Evolutionary conservation across 768 basidiomycete species (phyloP).

Genomic region (Polyporus arcularius): DNA sequence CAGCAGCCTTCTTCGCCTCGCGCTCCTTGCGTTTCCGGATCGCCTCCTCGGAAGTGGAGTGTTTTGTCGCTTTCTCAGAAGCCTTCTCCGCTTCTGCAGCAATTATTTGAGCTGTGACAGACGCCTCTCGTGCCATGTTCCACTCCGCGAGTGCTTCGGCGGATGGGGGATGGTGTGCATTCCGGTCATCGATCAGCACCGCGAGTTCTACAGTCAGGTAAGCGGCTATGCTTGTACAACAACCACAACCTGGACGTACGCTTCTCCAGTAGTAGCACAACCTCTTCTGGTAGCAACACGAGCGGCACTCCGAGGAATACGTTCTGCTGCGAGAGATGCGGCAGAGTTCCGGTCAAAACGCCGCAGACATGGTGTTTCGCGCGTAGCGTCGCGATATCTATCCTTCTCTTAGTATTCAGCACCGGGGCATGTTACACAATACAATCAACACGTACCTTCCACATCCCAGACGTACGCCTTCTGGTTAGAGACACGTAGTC

Average conservation of each 20-base stretch:
- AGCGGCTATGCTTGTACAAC: neutral
- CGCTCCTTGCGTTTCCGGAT: slow-evolving; percentile 71
- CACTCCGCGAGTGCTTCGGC: slow-evolving; percentile 50
- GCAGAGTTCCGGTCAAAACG: slow-evolving; percentile 85
- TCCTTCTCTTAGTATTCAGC: slow-evolving; percentile 14
- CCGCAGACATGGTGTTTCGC: slow-evolving; percentile 83
- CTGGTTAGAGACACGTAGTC: slow-evolving; percentile 73
- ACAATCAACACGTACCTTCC: slow-evolving; percentile 51
- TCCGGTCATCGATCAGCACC: slow-evolving; percentile 71
- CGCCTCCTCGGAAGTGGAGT: slow-evolving; percentile 49
- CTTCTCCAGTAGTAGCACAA: slow-evolving; percentile 80
- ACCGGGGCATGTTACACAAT: neutral
- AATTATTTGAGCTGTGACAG: slow-evolving; percentile 49
- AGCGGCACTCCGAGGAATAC: slow-evolving; percentile 93
- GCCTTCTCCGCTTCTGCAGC: slow-evolving; percentile 51
- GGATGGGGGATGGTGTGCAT: slow-evolving; percentile 54
- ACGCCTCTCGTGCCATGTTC: slow-evolving; percentile 50
- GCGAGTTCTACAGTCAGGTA: slow-evolving; percentile 58
- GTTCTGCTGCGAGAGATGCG: slow-evolving; percentile 95
- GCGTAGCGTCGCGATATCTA: slow-evolving; percentile 82
- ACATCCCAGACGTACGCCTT: slow-evolving; percentile 89
- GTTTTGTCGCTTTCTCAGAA: slow-evolving; percentile 39
- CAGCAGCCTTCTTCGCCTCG: slow-evolving; percentile 47
- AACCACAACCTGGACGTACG: slow-evolving; percentile 46
- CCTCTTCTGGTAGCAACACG: slow-evolving; percentile 88